A percentile compares a stretch with the other conserved stretches of the same genome.
phyloP scores from a whole-genome alignment of 1,284 basidiomycete species.

The Xerocomus nothofagi region DNA sequence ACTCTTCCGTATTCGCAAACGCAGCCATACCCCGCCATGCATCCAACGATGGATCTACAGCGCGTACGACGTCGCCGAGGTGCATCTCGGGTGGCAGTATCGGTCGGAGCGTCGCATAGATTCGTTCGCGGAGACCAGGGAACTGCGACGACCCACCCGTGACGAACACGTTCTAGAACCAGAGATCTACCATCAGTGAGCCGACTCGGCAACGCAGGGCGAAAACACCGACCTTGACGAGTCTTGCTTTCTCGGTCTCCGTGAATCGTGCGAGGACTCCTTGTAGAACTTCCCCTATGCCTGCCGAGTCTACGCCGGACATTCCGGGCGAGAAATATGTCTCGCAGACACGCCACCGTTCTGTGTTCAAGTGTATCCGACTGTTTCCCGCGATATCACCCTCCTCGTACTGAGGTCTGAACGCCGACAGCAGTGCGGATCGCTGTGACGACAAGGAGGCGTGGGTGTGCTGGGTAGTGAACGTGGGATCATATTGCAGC shows the following conservation, averaged over 20 bases:
- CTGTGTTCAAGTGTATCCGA: constrained; percentile 91
- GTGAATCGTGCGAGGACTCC: constrained; percentile 84
- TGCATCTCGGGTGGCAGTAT: constrained; percentile 79
- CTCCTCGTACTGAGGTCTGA: constrained; percentile 71
- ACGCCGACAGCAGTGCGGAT: constrained; percentile 84
- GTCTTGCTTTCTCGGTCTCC: constrained; percentile 58
- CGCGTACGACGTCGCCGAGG: constrained; percentile 59
- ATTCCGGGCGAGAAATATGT: constrained; percentile 92
- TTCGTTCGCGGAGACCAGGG: constrained; percentile 67
- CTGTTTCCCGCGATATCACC: constrained; percentile 69
- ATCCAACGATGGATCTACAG: constrained; percentile 70
- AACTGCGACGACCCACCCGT: constrained; percentile 83
- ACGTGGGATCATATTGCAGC: constrained; percentile 80
- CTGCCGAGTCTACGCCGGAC: constrained; percentile 94
- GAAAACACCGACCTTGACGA: constrained; percentile 50
- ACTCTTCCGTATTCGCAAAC: constrained; percentile 70
- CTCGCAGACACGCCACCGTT: constrained; percentile 91
- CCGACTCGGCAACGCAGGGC: neutral
- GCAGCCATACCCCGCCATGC: constrained; percentile 93
- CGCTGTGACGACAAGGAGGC: constrained; percentile 74
- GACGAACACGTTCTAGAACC: constrained; percentile 80
- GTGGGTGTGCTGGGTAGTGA: constrained; percentile 82
- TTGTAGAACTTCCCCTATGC: constrained; percentile 87
- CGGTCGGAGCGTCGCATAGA: constrained; percentile 73
- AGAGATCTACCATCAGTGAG: neutral